phyloP scores from a whole-genome alignment of 1,139 yeast genomes.

The Saccharomyces hybrid region DNA sequence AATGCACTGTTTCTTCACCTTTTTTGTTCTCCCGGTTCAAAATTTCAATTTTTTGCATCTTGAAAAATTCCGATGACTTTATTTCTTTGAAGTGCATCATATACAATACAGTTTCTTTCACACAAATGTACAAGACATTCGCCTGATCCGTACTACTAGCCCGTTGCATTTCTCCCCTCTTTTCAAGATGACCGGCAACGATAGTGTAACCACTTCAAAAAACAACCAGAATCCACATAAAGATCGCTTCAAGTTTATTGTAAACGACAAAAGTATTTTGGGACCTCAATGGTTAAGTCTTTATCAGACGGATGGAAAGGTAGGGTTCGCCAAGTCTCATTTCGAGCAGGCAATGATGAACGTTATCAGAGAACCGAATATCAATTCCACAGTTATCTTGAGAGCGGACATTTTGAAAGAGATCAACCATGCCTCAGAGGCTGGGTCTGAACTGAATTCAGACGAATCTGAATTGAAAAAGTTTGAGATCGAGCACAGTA shows the following conservation, averaged over 20 bases:
- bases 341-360: slow-evolving; percentile 74
- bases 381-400: slow-evolving; percentile 83
- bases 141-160: not conserved
- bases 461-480: slow-evolving; percentile 8
- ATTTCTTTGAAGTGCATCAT: not conserved
- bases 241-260: slow-evolving; percentile 26
- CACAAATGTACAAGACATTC: not conserved
- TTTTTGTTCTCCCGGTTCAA: not conserved
- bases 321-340: slow-evolving; percentile 39
- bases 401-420: slow-evolving; percentile 78
- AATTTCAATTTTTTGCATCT: not conserved
- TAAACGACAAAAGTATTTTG: slow-evolving; percentile 37
- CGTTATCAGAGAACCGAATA: slow-evolving; percentile 76
- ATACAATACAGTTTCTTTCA: not conserved
- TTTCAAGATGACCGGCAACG: not conserved
- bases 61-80: not conserved
- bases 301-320: slow-evolving; percentile 28
- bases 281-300: slow-evolving; percentile 65
- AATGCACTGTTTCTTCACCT: not conserved
- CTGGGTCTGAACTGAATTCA: slow-evolving; percentile 27
- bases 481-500: slow-evolving; percentile 5
- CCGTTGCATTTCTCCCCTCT: no score
- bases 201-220: not conserved
- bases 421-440: slow-evolving; percentile 37
- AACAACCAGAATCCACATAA: slow-evolving; percentile 3